Conservation (phyloP, 306 rosid genomes). For the Quercus dentata region DNA sequence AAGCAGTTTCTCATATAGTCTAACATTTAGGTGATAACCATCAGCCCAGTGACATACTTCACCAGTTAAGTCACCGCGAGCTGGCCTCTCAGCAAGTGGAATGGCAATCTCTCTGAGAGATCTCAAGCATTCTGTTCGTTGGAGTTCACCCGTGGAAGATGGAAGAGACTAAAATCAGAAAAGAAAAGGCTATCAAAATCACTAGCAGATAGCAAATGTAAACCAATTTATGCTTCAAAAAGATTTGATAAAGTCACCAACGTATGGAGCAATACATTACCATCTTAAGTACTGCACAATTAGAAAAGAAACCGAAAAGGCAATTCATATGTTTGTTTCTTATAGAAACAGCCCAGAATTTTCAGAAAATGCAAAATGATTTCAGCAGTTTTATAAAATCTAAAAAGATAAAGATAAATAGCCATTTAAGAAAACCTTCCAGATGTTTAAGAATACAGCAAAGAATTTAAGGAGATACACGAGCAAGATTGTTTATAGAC, state of each 20-base stretch:
- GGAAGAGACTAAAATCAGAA: constrained; percentile 71
- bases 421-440: background rate
- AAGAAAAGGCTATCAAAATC: background rate
- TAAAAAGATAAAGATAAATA: background rate
- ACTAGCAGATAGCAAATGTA: background rate
- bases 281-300: background rate
- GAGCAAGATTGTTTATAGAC: background rate
- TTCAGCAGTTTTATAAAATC: background rate
- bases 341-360: background rate
- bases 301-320: background rate
- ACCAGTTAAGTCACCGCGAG: constrained; percentile 97
- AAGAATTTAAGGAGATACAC: background rate
- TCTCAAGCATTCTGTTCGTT: constrained; percentile 88
- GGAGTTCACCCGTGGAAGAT: constrained; percentile 82
- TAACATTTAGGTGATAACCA: constrained; percentile 88
- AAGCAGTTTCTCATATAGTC: constrained; percentile 90
- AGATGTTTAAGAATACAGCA: background rate
- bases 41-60: constrained; percentile 99
- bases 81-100: constrained; percentile 95
- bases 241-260: background rate
- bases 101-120: constrained; percentile 77
- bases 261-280: background rate
- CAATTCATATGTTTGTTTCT: background rate
- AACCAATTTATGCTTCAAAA: background rate
- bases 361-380: background rate